Percentiles rank a stretch among this genome's conserved stretches.
phyloP scores from a whole-genome alignment of 495 filamentous ascomycete genomes.

The Aspergillus baeticus region DNA sequence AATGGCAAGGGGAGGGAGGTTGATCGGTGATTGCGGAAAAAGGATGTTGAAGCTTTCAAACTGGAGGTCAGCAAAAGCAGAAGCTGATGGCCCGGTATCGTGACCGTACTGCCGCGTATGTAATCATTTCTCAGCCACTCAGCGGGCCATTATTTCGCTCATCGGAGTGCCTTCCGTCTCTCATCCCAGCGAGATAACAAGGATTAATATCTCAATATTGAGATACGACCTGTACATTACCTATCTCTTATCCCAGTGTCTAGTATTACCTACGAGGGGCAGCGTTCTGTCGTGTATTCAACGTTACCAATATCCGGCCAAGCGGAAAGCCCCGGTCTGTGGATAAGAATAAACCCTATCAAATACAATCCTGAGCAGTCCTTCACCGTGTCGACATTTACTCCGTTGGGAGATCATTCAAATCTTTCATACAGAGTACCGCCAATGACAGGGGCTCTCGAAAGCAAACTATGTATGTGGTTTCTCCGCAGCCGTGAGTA shows the following conservation, averaged over 20 bases:
- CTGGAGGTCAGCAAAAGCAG: slow-evolving; percentile 15
- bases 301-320: slow-evolving; percentile 1
- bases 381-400: neutral
- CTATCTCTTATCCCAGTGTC: neutral
- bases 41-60: slow-evolving; percentile 29
- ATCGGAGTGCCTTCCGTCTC: neutral
- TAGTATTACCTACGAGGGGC: neutral
- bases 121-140: slow-evolving; percentile 17
- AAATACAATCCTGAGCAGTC: neutral
- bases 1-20: slow-evolving; percentile 21
- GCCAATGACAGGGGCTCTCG: neutral
- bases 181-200: neutral
- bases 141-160: slow-evolving; percentile 20
- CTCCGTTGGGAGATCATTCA: neutral
- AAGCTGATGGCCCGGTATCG: slow-evolving; percentile 28
- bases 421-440: neutral
- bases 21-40: slow-evolving; percentile 30
- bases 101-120: slow-evolving; percentile 24
- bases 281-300: slow-evolving; percentile 2
- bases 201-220: neutral
- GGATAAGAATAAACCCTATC: slow-evolving; percentile 16
- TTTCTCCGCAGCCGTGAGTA: slow-evolving; percentile 5
- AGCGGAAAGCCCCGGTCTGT: slow-evolving; percentile 7
- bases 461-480: slow-evolving; percentile 2
- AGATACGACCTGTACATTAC: neutral